These are phyloP conservation scores for Fusarium tjaetaba DNA, from an alignment of 2,329 filamentous ascomycete genomes.

Conservation along the genomic window DNA sequence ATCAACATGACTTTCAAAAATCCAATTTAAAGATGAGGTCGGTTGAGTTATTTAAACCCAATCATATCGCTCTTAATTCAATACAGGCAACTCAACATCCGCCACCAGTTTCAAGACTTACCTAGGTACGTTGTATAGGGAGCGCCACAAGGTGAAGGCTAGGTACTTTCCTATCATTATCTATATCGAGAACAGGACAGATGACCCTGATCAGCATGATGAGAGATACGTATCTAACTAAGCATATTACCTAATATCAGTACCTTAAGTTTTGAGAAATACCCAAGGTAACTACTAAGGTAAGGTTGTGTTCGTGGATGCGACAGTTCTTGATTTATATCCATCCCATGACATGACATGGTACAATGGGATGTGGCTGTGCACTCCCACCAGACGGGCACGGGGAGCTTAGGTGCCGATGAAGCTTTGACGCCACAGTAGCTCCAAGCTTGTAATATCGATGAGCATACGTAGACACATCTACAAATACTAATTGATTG, in stretches of 20 bases:
- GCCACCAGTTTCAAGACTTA: neutral
- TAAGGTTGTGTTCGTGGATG: neutral
- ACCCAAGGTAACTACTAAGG: neutral
- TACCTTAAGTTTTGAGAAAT: neutral
- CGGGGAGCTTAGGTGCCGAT: neutral
- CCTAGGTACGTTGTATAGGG: neutral
- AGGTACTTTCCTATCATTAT: neutral
- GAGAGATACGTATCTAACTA: neutral
- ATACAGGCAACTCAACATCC: neutral
- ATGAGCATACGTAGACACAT: too few relatives aligned
- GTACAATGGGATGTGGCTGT: conserved; percentile 17
- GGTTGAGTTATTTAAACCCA: neutral
- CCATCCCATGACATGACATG: neutral
- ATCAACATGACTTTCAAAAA: neutral
- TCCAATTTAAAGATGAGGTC: neutral
- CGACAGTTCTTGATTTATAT: neutral
- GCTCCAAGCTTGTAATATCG: neutral
- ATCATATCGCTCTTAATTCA: neutral
- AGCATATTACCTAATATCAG: neutral
- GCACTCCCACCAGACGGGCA: neutral
- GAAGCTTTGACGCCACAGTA: conserved; percentile 24
- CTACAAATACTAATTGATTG: neutral
- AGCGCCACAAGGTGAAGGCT: neutral
- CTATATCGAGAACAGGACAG: neutral
- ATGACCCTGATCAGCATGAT: neutral